Evolutionary conservation across 2,329 filamentous ascomycete species (phyloP).

Genomic region (Diaporthe ilicicola): DNA sequence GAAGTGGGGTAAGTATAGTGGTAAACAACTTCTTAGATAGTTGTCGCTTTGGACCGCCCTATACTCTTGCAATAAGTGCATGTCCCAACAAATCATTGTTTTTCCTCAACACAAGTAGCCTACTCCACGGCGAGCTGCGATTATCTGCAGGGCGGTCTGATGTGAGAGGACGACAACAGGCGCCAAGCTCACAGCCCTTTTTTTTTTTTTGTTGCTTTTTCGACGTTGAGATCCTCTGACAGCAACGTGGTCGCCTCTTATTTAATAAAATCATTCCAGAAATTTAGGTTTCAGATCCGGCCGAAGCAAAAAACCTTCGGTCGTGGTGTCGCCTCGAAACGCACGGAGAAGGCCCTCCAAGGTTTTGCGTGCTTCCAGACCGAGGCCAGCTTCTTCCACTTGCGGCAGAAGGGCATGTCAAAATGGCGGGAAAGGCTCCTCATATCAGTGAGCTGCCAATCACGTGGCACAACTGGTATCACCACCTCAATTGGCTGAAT

Average conservation of each 20-base stretch:
- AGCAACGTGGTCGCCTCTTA: neutral
- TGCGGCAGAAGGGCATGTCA: neutral
- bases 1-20: too few species aligned
- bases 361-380: neutral
- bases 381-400: neutral
- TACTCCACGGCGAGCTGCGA: neutral
- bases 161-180: neutral
- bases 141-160: neutral
- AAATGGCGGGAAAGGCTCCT: conserved; percentile 66
- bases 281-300: neutral
- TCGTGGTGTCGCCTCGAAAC: neutral
- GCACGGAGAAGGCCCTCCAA: neutral
- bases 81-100: neutral
- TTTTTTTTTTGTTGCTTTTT: too few species aligned
- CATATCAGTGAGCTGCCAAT: conserved; percentile 87
- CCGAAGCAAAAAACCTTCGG: neutral
- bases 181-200: neutral
- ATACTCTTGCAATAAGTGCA: neutral
- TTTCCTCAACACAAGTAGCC: neutral
- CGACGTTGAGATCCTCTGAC: neutral
- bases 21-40: too few species aligned
- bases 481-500: conserved; percentile 95
- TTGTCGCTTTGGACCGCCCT: too few species aligned
- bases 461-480: conserved; percentile 85
- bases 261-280: neutral